Base-by-base conservation (phyloP, 768 basidiomycete species). In the Xanthoconium purpureum region DNA sequence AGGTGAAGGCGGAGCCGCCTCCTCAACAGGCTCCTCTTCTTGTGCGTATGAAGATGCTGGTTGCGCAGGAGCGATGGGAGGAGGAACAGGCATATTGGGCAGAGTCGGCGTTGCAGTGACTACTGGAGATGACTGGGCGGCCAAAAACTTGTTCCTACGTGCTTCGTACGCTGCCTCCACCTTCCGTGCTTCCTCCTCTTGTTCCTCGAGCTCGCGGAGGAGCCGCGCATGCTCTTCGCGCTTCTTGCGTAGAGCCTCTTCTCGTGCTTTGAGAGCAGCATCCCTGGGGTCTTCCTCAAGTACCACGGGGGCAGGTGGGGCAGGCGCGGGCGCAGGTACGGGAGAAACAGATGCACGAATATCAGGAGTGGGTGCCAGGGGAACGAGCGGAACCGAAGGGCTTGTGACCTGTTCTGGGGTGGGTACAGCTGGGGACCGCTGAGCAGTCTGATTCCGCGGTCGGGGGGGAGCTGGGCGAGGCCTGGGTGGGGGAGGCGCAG, bases 271-370 rank as follows among this genome's bases (percentile, higher is more conserved):
- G 11, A 97, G 67, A 15, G 74, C 78, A 43, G 80, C 83, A 58
- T 97, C 95, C 68, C 94, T 92, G 0, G 84, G 84, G 61, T 96
- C 93, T 43, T 86, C 78, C 55, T 79, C 74, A 3, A 80, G 81
- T 20, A 55, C 75, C 6, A 68, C 66, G 9, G 76, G 71, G 0
- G 64, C 60, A 33, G 68, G 69, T 4, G 24, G 24, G 24, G 24
- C 4, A 4, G 63, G 45, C 2, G 72, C 88, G 0, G 84, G 84
- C 58, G 91, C 88, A 13, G 84, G 75, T 53, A 78, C 73, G 7
- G 80, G 79, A 38, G 52, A 74, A 1, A 65, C 66, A 3, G 75
- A 71, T 2, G 63, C 55, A 30, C 67, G 52, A 43, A 66, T 56
- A 11, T 64, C 38, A 39, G 67, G 63, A 35, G 66, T 62, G 1